phyloP scores from a whole-genome alignment of 106 monocot genomes.

The Dendrobium huoshanense region DNA sequence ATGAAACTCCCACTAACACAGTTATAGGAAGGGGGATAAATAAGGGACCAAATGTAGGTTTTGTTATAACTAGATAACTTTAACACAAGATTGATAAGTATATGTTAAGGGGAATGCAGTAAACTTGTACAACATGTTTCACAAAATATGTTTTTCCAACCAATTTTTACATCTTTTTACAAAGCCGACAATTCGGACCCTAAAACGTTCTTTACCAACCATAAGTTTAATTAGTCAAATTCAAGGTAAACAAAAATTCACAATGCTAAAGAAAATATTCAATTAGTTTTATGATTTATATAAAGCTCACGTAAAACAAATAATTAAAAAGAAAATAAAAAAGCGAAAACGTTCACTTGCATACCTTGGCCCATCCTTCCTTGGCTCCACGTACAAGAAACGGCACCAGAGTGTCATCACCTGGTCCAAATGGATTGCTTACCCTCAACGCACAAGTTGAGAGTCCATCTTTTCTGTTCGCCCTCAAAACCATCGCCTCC shows the following conservation, averaged over 20 bases:
- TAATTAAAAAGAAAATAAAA: neutral
- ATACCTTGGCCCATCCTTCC: constrained; percentile 45
- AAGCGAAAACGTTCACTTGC: neutral
- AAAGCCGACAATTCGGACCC: too few relatives aligned
- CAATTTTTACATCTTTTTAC: too few relatives aligned
- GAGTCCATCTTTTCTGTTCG: constrained; percentile 48
- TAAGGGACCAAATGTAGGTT: too few relatives aligned
- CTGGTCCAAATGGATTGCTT: constrained; percentile 77
- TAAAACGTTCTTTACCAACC: too few relatives aligned
- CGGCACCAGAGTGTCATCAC: constrained; percentile 50
- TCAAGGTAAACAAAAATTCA: neutral
- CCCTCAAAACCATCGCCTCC: constrained; percentile 54
- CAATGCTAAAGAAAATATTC: neutral
- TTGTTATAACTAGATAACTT: too few relatives aligned
- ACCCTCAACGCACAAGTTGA: constrained; percentile 71
- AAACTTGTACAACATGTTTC: neutral
- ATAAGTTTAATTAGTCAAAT: too few relatives aligned
- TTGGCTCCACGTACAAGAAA: constrained; percentile 45
- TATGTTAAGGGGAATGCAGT: neutral
- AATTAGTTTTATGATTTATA: neutral
- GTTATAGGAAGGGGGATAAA: neutral
- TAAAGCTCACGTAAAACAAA: neutral
- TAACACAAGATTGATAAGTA: too few relatives aligned
- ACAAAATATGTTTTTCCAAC: too few relatives aligned
- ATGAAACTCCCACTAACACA: neutral